Percentiles rank a stretch among this genome's conserved stretches.
Conservation (phyloP, 345 rosid genomes). For the Rhodamnia rubescens region DNA sequence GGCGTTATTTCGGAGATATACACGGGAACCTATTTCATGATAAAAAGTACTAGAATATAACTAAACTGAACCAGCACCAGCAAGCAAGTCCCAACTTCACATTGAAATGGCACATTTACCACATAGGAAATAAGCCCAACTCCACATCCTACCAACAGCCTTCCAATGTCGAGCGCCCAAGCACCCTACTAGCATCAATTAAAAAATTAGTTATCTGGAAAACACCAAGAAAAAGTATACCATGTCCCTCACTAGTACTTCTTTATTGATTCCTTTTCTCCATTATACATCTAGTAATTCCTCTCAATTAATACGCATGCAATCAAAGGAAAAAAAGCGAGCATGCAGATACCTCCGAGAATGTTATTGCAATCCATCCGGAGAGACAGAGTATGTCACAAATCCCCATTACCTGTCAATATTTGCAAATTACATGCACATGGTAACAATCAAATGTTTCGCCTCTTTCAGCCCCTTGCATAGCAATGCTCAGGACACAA, state of each 20-base stretch:
- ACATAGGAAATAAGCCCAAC: constrained; percentile 64
- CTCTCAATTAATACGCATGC: neutral
- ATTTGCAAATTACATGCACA: neutral
- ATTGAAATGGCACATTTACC: constrained; percentile 27
- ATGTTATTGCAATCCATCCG: constrained; percentile 56
- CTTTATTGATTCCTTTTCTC: neutral
- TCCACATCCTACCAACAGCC: constrained; percentile 60
- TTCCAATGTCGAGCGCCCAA: constrained; percentile 58
- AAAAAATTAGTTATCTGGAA: neutral
- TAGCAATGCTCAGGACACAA: neutral
- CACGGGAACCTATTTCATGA: constrained; percentile 43
- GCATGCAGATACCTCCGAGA: constrained; percentile 34
- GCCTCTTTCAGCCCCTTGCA: neutral
- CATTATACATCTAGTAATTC: neutral
- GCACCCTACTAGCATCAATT: constrained; percentile 24
- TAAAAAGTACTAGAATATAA: neutral
- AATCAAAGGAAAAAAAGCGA: neutral
- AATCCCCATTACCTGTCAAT: constrained; percentile 53
- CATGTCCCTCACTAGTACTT: neutral
- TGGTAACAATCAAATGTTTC: neutral
- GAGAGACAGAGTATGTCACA: constrained; percentile 48
- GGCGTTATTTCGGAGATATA: constrained; percentile 87
- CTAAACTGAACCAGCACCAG: neutral
- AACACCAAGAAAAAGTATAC: neutral
- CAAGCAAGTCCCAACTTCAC: neutral